Percentiles rank a stretch among this genome's conserved stretches.
Evolutionary conservation across 2,329 filamentous ascomycete genomes (phyloP).

Genomic region (Cyphellophora attinorum): DNA sequence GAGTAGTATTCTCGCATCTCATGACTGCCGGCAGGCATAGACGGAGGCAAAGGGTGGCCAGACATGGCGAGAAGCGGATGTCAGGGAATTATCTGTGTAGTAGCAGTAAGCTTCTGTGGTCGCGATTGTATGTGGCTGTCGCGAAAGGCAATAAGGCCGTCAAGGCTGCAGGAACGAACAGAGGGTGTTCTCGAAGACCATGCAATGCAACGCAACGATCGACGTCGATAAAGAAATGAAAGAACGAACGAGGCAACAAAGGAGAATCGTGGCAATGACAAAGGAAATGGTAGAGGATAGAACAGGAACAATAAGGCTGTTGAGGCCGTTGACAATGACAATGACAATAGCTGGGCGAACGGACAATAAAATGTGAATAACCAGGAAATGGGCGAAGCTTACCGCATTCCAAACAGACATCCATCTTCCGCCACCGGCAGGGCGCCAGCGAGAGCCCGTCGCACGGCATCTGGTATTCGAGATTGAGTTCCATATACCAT

Average conservation of each 20-base stretch:
- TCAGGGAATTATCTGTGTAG: slow-evolving; percentile 18
- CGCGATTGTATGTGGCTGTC: no score
- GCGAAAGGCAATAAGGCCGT: no score
- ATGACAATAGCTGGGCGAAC: no score
- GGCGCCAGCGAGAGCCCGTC: slow-evolving; percentile 1
- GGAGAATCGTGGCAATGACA: slow-evolving; percentile 12
- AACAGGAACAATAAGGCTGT: slow-evolving; percentile 13
- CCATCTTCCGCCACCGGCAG: neutral
- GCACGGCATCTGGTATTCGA: neutral
- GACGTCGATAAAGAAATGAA: slow-evolving; percentile 1
- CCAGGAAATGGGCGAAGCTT: neutral
- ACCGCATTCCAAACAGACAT: neutral
- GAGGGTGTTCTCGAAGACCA: no score
- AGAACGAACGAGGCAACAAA: slow-evolving; percentile 8
- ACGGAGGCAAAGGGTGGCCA: slow-evolving; percentile 38
- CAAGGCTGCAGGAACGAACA: no score
- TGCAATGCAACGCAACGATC: no score
- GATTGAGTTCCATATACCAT: no score
- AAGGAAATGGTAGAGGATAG: slow-evolving; percentile 2
- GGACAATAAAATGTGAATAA: slow-evolving; percentile 8
- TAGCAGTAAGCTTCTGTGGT: no score
- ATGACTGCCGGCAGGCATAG: slow-evolving; percentile 49
- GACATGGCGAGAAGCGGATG: slow-evolving; percentile 16
- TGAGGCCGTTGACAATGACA: no score
- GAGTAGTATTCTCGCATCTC: slow-evolving; percentile 53